Conservation (phyloP, 2,329 filamentous ascomycete species). For the Fusarium sp. region DNA sequence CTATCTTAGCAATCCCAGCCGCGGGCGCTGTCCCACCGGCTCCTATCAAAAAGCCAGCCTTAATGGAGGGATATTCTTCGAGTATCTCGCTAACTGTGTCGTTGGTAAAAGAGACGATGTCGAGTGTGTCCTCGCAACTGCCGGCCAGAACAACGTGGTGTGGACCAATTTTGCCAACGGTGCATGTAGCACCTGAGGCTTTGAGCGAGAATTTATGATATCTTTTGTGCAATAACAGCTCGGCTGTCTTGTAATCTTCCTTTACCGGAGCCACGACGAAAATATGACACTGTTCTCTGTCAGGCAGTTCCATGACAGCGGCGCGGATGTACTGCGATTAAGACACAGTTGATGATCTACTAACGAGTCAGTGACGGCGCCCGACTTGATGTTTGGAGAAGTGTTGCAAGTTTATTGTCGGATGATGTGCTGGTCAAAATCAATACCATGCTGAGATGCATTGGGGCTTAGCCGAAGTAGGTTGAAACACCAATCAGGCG, state of each 20-base stretch:
- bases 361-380: too few species aligned
- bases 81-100: background rate
- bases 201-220: fast-evolving
- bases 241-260: background rate
- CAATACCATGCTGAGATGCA: too few species aligned
- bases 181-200: background rate
- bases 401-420: too few species aligned
- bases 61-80: fast-evolving
- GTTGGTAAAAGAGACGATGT: fast-evolving
- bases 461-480: too few species aligned
- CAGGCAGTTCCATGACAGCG: background rate
- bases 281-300: background rate
- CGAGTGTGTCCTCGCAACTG: fast-evolving
- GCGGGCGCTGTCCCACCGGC: fast-evolving
- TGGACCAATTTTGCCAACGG: background rate
- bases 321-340: too few species aligned
- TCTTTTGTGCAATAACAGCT: fast-evolving
- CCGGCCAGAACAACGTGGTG: background rate
- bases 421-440: too few species aligned
- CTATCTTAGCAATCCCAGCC: background rate
- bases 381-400: too few species aligned
- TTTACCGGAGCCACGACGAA: background rate
- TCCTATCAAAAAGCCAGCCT: conserved; percentile 1
- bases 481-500: background rate
- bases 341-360: too few species aligned